Evolutionary conservation across 305 asterid species (phyloP).

Genomic region (Fraxinus xanthoxyloides): DNA sequence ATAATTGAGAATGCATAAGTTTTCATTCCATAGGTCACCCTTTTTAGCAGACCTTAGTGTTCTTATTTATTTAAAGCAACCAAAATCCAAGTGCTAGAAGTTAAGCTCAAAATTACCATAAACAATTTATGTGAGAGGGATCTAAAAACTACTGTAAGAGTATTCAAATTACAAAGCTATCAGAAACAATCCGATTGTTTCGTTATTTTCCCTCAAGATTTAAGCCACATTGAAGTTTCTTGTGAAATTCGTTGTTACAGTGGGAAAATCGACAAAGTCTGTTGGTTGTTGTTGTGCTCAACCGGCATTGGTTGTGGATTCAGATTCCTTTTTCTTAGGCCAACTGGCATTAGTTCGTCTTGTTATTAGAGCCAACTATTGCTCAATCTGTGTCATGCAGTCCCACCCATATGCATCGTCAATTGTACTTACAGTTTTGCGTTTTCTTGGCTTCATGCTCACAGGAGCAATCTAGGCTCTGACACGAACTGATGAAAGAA

Average conservation of each 20-base stretch:
- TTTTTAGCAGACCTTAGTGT: background rate
- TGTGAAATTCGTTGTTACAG: background rate
- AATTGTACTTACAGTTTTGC: background rate
- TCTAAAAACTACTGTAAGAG: too few relatives aligned
- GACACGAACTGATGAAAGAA: background rate
- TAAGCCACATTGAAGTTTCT: background rate
- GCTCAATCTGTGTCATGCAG: background rate
- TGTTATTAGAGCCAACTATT: background rate
- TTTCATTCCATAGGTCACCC: background rate
- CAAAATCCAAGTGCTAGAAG: background rate
- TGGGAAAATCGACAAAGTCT: background rate
- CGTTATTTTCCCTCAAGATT: background rate
- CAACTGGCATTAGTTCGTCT: background rate
- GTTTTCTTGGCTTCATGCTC: background rate
- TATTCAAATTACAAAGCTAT: too few relatives aligned
- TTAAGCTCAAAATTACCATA: too few relatives aligned
- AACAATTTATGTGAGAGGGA: too few relatives aligned
- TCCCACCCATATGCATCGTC: background rate
- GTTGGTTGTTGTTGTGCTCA: background rate
- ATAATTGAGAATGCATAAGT: background rate
- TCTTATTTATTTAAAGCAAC: background rate
- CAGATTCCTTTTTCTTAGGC: background rate
- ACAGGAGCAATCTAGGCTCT: background rate
- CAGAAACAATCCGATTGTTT: too few relatives aligned
- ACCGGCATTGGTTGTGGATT: background rate